These are phyloP conservation scores for Globisporangium cystogenes DNA, from an alignment of 352 stramenopile genomes.

Conservation along the genomic window DNA sequence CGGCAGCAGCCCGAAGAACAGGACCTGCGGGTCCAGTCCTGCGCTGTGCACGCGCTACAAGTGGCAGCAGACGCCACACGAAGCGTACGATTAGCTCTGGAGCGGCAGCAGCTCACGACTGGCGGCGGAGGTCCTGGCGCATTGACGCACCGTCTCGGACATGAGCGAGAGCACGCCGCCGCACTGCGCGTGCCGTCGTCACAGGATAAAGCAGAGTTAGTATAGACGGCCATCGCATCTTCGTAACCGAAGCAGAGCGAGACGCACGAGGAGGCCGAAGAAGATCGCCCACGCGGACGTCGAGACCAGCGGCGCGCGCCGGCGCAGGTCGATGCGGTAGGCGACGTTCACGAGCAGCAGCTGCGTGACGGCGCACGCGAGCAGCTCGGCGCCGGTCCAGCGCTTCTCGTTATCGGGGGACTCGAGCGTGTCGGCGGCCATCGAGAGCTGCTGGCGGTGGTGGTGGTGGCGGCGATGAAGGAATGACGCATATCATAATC, in stretches of 20 bases:
- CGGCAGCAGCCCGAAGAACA: constrained; percentile 56
- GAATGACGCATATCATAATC: too few relatives aligned
- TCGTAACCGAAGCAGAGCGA: not conserved
- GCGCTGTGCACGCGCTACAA: constrained; percentile 17
- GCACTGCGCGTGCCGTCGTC: constrained; percentile 10
- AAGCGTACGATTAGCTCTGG: too few relatives aligned
- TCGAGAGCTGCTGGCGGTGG: too few relatives aligned
- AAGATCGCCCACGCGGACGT: constrained; percentile 50
- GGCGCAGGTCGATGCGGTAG: constrained; percentile 44
- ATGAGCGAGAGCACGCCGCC: constrained; percentile 22
- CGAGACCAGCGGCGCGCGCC: constrained; percentile 31
- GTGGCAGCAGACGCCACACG: too few relatives aligned
- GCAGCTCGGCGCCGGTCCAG: constrained; percentile 37
- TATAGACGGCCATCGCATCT: too few relatives aligned
- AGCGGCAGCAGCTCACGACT: not conserved
- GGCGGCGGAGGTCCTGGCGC: too few relatives aligned
- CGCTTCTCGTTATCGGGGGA: constrained; percentile 18
- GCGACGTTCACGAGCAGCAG: constrained; percentile 47
- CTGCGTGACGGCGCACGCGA: constrained; percentile 40
- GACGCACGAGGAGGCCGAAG: constrained; percentile 34
- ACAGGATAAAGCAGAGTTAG: not conserved
- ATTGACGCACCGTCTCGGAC: constrained; percentile 13
- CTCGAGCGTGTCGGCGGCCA: not conserved
- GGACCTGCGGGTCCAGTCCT: constrained; percentile 37
- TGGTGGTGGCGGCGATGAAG: too few relatives aligned